Evolutionary conservation across 768 basidiomycete genomes (phyloP).

Genomic region (Lentinula guzmanii): DNA sequence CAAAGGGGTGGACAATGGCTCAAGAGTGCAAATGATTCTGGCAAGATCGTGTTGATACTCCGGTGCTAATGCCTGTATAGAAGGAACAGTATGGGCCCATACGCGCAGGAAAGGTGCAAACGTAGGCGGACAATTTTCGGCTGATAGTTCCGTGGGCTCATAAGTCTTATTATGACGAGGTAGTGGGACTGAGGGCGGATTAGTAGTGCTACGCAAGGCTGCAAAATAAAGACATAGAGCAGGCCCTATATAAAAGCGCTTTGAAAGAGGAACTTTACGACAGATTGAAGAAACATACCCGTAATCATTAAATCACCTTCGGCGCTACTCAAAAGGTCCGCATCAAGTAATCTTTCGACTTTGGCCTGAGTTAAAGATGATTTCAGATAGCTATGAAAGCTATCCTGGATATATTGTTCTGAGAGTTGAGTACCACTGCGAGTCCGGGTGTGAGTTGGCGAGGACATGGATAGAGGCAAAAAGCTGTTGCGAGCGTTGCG

Average conservation of each 20-base stretch:
- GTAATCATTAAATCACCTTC: slow-evolving; percentile 85
- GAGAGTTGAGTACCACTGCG: slow-evolving; percentile 31
- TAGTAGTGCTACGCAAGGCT: slow-evolving; percentile 66
- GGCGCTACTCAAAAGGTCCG: slow-evolving; percentile 67
- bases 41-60: slow-evolving; percentile 80
- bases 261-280: neutral
- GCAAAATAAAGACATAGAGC: slow-evolving; percentile 83
- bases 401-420: slow-evolving; percentile 65
- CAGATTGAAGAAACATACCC: slow-evolving; percentile 35
- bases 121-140: slow-evolving; percentile 59
- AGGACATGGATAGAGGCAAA: neutral
- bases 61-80: slow-evolving; percentile 55
- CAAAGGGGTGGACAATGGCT: slow-evolving; percentile 35
- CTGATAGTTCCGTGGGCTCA: slow-evolving; percentile 54
- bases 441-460: neutral
- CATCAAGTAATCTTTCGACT: slow-evolving; percentile 65
- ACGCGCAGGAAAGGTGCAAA: slow-evolving; percentile 68
- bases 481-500: neutral
- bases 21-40: slow-evolving; percentile 66
- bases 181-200: slow-evolving; percentile 76
- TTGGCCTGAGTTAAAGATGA: slow-evolving; percentile 76
- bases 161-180: slow-evolving; percentile 47
- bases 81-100: slow-evolving; percentile 63
- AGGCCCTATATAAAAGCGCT: slow-evolving; percentile 41
- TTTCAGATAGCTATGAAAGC: slow-evolving; percentile 79